Evolutionary conservation across 176 grass and related monocot species (phyloP).

Genomic region (Paspalum vaginatum): DNA sequence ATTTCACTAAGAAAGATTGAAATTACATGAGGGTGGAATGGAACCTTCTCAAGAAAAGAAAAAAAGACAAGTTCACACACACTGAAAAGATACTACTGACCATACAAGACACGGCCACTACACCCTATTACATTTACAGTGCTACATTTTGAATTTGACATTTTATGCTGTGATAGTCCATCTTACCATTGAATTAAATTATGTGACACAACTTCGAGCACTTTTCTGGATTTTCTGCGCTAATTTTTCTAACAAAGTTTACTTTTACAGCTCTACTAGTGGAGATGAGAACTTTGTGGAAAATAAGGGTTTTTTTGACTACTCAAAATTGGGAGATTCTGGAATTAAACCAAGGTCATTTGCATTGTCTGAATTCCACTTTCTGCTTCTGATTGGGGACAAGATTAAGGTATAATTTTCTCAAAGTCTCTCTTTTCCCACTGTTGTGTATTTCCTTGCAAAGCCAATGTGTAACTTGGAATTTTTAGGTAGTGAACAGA

Average conservation of each 20-base stretch:
- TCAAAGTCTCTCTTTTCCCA: neutral
- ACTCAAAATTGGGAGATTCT: slow-evolving; percentile 78
- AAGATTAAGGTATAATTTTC: slow-evolving; percentile 79
- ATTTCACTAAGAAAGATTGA: no score
- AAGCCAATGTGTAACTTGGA: slow-evolving; percentile 36
- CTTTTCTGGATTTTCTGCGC: slow-evolving; percentile 26
- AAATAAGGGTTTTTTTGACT: slow-evolving; percentile 94
- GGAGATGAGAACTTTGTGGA: slow-evolving; percentile 99
- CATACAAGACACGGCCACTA: no score
- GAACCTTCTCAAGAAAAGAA: no score
- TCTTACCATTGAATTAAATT: slow-evolving; percentile 21
- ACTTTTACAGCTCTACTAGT: slow-evolving; percentile 61
- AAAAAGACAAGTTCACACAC: no score
- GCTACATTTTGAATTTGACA: slow-evolving; percentile 8
- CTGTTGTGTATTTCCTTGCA: slow-evolving; percentile 10
- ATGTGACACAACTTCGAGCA: slow-evolving; percentile 2
- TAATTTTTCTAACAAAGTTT: slow-evolving; percentile 24
- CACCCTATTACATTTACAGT: neutral
- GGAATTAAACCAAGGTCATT: slow-evolving; percentile 78
- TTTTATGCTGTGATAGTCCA: slow-evolving; percentile 21
- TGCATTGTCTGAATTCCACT: slow-evolving; percentile 94
- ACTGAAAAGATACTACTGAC: no score
- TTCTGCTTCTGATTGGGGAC: slow-evolving; percentile 80
- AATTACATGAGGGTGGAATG: no score
- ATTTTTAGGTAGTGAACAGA: slow-evolving; percentile 89